These are phyloP conservation scores for Coffea eugenioides DNA, from an alignment of 257 asterid genomes.

Conservation along the genomic window DNA sequence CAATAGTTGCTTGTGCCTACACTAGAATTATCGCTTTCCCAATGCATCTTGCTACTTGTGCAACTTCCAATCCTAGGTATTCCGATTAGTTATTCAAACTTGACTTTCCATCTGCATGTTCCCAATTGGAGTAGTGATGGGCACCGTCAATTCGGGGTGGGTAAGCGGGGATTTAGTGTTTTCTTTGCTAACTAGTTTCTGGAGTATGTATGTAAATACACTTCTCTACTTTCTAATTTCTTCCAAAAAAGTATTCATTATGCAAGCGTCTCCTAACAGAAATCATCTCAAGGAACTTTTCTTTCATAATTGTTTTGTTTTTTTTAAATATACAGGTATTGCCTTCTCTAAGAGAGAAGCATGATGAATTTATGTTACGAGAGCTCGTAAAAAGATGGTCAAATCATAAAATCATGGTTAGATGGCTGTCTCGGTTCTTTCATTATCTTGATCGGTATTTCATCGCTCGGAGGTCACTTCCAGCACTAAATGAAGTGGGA, in stretches of 20 bases:
- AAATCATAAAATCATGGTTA: conserved; percentile 95
- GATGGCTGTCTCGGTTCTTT: conserved; percentile 96
- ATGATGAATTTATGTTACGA: conserved; percentile 92
- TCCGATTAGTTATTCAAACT: neutral
- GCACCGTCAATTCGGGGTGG: neutral
- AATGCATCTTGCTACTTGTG: neutral
- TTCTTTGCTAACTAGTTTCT: neutral
- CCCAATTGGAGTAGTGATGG: neutral
- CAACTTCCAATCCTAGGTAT: neutral
- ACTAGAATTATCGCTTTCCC: neutral
- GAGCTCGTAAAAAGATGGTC: conserved; percentile 95
- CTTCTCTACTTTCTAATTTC: neutral
- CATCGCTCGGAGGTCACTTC: conserved; percentile 95
- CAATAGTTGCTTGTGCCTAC: no score
- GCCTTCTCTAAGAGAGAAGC: conserved; percentile 83
- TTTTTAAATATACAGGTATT: conserved; percentile 43
- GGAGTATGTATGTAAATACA: neutral
- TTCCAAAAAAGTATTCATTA: neutral
- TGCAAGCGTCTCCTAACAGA: neutral
- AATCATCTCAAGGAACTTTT: neutral
- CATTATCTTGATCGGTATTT: conserved; percentile 93
- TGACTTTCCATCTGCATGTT: neutral
- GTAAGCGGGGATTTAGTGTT: neutral
- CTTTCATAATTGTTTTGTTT: neutral
- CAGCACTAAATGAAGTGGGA: conserved; percentile 89